These are phyloP conservation scores for Clonostachys byssicola DNA, from an alignment of 2,329 filamentous ascomycete genomes.

Conservation along the genomic window DNA sequence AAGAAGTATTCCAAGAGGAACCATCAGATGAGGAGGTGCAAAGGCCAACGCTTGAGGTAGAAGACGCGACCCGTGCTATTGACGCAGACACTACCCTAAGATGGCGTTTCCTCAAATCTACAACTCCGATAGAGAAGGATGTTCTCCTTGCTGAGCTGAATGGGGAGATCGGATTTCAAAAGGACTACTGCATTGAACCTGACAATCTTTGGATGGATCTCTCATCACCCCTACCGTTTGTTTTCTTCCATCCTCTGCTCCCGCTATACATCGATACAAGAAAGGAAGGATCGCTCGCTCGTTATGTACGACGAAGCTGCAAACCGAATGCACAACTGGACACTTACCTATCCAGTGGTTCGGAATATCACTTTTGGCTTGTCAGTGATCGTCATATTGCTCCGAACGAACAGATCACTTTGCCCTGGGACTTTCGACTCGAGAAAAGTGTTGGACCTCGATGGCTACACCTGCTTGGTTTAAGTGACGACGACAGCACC, in stretches of 20 bases:
- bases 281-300: conserved; percentile 77
- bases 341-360: conserved; percentile 73
- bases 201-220: conserved; percentile 66
- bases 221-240: conserved; percentile 64
- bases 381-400: conserved; percentile 75
- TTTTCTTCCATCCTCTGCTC: conserved; percentile 83
- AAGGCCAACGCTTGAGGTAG: conserved; percentile 42
- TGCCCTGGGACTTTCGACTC: conserved; percentile 64
- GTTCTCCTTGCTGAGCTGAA: conserved; percentile 67
- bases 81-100: conserved; percentile 42
- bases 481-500: conserved; percentile 54
- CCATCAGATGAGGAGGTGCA: conserved; percentile 36
- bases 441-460: conserved; percentile 49
- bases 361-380: conserved; percentile 89
- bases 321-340: conserved; percentile 84
- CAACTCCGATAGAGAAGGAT: conserved; percentile 49
- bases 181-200: conserved; percentile 64
- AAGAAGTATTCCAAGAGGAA: conserved; percentile 64
- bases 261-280: conserved; percentile 93
- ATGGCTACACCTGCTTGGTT: conserved; percentile 55
- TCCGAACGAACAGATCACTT: conserved; percentile 58
- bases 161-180: conserved; percentile 69
- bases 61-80: conserved; percentile 14
- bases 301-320: conserved; percentile 91
- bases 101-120: conserved; percentile 63